Evolutionary conservation across 2,329 filamentous ascomycete species (phyloP), one percentile per base, ranked within the genome.

Genomic region (Epichloe scottii): DNA sequence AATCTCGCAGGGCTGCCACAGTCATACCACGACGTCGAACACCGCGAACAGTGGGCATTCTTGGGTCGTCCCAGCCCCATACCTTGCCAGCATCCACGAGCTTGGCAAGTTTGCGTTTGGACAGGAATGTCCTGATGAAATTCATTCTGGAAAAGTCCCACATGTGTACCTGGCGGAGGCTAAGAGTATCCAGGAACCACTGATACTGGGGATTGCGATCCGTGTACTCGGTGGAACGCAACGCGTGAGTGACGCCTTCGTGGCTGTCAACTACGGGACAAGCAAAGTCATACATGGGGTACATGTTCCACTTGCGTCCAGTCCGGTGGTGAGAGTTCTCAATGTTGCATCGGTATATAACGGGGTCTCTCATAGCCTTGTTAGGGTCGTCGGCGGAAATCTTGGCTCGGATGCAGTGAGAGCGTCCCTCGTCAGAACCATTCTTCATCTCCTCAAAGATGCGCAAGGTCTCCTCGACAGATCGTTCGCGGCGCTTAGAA

Each of bases 401-500:
- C 76, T 94, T 96, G 53, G 93, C 93, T 54, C 93, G 86, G 58
- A 98, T 94, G 71, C 89, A 96, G 81, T 91, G 90, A 63, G 78
- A 81, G 46, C 82, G 70, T 53, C 93, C 93, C 66, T 90, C 83
- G 46, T 85, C 79, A 3, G 82, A 85, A 43, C 85, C 90, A 51
- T 79, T 77, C 75, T 90, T 95, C 93, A 98, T 98, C 74, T 93
- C 87, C 62, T 90, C 85, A 58, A 96, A 94, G 59, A 85, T 86
- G 49, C 81, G 80, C 60, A 98, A 71, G 61, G 84, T 95, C 69
- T 96, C 88, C 68, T 95, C 89, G 41, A 88, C 73, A 21, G 79
- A 75, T 52, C 84, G 80, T 49, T 95, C 85, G 51, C 93, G 85
- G 62, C 87, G 81, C 66, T 82, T 82, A 64, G 88, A 95, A 15